Percentiles rank a stretch among this genome's conserved stretches.
Conservation (phyloP, 441 rosid species). For the Biscutella laevigata region DNA sequence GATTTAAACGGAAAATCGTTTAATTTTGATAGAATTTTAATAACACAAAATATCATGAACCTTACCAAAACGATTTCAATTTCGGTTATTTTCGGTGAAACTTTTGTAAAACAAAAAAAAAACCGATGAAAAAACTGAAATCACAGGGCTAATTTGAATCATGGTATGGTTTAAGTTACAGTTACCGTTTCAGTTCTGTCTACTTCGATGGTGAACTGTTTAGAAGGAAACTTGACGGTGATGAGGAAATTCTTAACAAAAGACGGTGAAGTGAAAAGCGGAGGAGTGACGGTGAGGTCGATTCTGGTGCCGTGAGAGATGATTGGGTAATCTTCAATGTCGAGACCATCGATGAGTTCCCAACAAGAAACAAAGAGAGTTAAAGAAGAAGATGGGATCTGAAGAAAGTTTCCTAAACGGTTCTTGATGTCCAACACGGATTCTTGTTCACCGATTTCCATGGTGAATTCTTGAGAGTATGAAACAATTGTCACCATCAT, state of each 20-base stretch:
- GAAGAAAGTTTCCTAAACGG: constrained; percentile 35
- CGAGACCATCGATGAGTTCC: constrained; percentile 78
- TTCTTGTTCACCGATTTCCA: constrained; percentile 43
- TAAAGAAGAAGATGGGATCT: constrained; percentile 43
- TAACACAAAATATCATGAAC: too few species aligned
- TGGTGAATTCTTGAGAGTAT: constrained; percentile 35
- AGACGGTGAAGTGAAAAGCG: constrained; percentile 7
- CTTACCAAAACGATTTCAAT: too few species aligned
- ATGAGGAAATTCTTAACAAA: constrained; percentile 17
- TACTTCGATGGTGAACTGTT: constrained; percentile 39
- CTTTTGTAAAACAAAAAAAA: too few species aligned
- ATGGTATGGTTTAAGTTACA: too few species aligned
- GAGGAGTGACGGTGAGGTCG: constrained; percentile 47
- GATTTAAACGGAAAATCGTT: too few species aligned
- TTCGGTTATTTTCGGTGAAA: too few species aligned
- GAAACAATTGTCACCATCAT: constrained; percentile 43
- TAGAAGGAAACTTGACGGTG: constrained; percentile 45
- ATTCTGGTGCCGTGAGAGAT: constrained; percentile 53
- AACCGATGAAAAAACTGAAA: too few species aligned
- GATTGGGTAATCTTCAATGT: constrained; percentile 78
- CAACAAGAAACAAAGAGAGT: constrained; percentile 53
- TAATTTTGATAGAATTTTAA: too few species aligned
- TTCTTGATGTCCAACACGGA: constrained; percentile 45
- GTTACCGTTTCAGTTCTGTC: constrained; percentile 69
- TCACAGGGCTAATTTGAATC: too few species aligned